Evolutionary conservation across 2,329 filamentous ascomycete genomes (phyloP), one percentile per base, ranked within the genome.

Genomic region (Talaromyces marneffei): DNA sequence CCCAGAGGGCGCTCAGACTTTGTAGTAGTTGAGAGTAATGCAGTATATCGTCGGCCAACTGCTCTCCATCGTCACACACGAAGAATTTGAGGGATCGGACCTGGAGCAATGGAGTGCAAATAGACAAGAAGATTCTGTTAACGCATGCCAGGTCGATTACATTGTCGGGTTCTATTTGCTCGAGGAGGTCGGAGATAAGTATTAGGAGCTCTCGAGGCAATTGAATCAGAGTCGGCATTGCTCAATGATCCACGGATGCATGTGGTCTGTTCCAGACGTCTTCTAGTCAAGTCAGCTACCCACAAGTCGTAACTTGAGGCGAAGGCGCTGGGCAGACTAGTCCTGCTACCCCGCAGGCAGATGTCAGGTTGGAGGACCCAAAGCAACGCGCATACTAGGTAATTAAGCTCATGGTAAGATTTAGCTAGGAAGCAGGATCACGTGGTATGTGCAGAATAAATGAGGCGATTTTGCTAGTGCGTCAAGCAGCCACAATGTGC

Each of bases 401-500:
- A n/a, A n/a, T n/a, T n/a, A n/a, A n/a, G n/a, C n/a, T 20, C 18
- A 20, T 42, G 35, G 35, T 37, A 40, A 18, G 37, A 40, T 40
- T 14, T 14, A 37, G 16, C 12, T 16, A 37, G 33, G 33, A 37
- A 16, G n/a, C n/a, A 42, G 5, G 9, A 20, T 53, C n/a, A 53
- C 14, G 3, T 18, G 16, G 6, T 16, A 16, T 29, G n/a, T 29
- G 20, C 6, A 50, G n/a, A 27, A 50, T 5, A n/a, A n/a, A n/a
- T n/a, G n/a, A n/a, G 50, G 40, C 10, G 50, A 35, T 8, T 35
- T 27, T 39, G 35, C 50, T 9, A 54, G 16, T 14, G 59, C 59
- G 10, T 44, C 53, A 0, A 61, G 56, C 2, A 69, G 60, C 71
- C 71, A 73, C 3, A 73, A 55, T 1, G 55, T 57, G 31, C 55